phyloP scores from a whole-genome alignment of 2,329 filamentous ascomycete species.

The Colletotrichum plurivorum region DNA sequence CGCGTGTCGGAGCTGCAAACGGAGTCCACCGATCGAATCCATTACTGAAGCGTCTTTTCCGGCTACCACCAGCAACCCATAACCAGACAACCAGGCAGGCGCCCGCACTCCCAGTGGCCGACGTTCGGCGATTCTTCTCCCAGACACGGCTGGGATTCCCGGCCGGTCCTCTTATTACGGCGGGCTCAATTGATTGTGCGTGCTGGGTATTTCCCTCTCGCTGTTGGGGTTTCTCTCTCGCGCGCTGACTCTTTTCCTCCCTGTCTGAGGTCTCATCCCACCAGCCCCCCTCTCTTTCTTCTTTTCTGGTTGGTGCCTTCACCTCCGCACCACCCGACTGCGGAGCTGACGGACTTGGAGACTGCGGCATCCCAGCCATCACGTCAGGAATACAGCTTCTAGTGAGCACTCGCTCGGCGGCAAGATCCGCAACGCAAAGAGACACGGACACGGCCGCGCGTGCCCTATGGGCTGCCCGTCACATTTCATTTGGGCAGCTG shows the following conservation, averaged over 20 bases:
- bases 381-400: slow-evolving; percentile 6
- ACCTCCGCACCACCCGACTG: slow-evolving; percentile 12
- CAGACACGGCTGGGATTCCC: not conserved
- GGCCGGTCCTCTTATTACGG: not conserved
- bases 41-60: no score
- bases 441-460: slow-evolving; percentile 20
- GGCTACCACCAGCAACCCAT: no score
- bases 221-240: not conserved
- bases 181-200: not conserved
- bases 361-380: slow-evolving; percentile 24
- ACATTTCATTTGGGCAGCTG: slow-evolving; percentile 26
- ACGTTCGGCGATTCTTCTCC: not conserved
- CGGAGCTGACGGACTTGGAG: slow-evolving; percentile 15
- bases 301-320: not conserved
- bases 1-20: no score
- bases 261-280: no score
- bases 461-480: slow-evolving; percentile 20
- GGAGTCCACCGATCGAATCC: no score
- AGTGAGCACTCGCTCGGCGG: slow-evolving; percentile 11
- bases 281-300: not conserved
- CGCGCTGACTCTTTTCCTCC: no score
- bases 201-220: slow-evolving; percentile 1
- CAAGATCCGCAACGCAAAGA: slow-evolving; percentile 34
- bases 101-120: not conserved
- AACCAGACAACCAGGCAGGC: no score